A percentile compares a stretch with the other conserved stretches of the same genome.
Evolutionary conservation across 148 eudicot genomes (phyloP).

Genomic region (Heliamphora exappendiculata): DNA sequence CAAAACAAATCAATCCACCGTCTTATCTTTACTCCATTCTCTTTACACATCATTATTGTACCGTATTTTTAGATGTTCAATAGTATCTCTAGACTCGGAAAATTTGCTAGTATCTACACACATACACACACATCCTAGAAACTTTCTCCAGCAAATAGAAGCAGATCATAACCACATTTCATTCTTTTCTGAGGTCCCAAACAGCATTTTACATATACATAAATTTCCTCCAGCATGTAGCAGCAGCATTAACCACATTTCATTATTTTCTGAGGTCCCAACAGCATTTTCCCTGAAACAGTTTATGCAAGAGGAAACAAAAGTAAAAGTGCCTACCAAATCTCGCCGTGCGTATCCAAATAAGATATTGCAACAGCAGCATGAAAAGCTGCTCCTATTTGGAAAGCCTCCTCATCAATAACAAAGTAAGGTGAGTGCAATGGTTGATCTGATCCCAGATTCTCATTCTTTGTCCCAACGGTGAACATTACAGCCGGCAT

Average conservation of each 20-base stretch:
- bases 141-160: no score
- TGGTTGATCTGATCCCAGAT: slow-evolving; percentile 6
- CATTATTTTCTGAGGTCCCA: background rate
- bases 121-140: no score
- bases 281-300: background rate
- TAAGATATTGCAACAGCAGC: slow-evolving; percentile 35
- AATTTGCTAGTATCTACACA: no score
- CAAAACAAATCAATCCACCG: no score
- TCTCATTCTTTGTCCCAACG: slow-evolving; percentile 26
- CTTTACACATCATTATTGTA: no score
- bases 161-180: no score
- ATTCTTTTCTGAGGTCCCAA: no score
- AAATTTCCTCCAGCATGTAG: background rate
- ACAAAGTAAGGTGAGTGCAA: slow-evolving; percentile 31
- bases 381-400: slow-evolving; percentile 44
- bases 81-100: no score
- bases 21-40: no score
- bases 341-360: slow-evolving; percentile 8
- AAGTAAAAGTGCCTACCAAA: background rate
- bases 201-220: no score
- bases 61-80: no score
- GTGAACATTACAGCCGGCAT: slow-evolving; percentile 21
- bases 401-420: slow-evolving; percentile 36
- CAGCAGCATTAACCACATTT: background rate
- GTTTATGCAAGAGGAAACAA: background rate